Base-by-base conservation (phyloP, 345 rosid genomes). In the Melaleuca quinquenervia region DNA sequence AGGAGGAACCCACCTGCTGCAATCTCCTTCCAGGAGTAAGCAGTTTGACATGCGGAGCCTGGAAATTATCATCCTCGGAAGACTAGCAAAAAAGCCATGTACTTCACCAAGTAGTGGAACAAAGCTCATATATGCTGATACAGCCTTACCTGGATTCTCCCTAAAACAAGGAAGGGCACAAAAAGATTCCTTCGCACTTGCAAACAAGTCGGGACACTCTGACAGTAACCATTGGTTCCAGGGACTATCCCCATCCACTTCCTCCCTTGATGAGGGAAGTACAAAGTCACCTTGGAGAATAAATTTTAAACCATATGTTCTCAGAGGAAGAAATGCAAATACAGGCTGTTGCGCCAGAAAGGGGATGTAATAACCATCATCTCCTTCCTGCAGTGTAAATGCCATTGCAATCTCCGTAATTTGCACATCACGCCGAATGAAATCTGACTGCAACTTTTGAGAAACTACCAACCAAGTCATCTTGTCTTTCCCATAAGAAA, bases 181-280 rank as follows among this genome's bases (percentile, higher is more conserved):
- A 85, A 96, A 97, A 64, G 89, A 91, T 87, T 88, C 89, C 90
- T 92, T 89, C 26, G 98, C 97, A 87, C 90, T 86, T 21, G 94
- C 92, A 92, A 97, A 96, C 88, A 96, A 91, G 88, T 89, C 91
- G 53, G 99, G 98, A 90, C 92, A 93, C 85, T 93, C 92, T 27
- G 96, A 91, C 91, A 96, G 84, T 88, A 97, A 88, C 98, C 96
- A 95, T 91, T 97, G 96, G 88, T 97, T 97, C 99, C 99, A 97
- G 86, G 97, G 93, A 89, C 98, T 96, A 92, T 95, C 94, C 87
- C 90, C 96, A 87, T 97, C 99, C 85, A 96, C 98, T 89, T 97
- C 99, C 91, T 97, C 98, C 89, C 99, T 93, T 75, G 99, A 97
- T 87, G 99, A 95, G 41, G 99, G 95, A 84, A 97, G 98, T 87